These are phyloP conservation scores for Trichoderma gracile DNA, from an alignment of 2,329 filamentous ascomycete genomes.

Conservation along the genomic window DNA sequence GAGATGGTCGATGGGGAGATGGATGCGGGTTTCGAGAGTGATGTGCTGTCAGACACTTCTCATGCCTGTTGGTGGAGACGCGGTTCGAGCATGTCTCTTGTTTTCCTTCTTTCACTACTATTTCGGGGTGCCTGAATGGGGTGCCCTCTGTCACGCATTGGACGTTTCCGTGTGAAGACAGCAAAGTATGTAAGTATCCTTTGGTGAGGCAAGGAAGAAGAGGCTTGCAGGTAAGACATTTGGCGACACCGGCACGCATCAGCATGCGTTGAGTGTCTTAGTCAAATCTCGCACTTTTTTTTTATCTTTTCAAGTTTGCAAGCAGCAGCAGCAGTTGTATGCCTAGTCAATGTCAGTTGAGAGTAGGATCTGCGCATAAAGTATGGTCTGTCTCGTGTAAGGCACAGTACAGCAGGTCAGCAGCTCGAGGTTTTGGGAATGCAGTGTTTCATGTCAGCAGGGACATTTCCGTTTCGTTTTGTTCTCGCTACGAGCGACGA, in stretches of 20 bases:
- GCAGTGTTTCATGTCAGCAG: not conserved
- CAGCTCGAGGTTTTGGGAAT: not conserved
- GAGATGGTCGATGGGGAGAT: no score
- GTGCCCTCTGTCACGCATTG: not conserved
- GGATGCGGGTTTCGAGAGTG: slow-evolving; percentile 6
- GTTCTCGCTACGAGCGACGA: not conserved
- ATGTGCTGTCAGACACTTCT: slow-evolving; percentile 11
- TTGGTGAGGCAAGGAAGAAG: not conserved
- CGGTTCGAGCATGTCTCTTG: not conserved
- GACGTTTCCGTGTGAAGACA: not conserved
- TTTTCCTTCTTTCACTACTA: not conserved
- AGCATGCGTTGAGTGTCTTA: not conserved
- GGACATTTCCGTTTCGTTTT: not conserved
- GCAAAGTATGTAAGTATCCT: not conserved
- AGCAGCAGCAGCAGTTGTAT: not conserved
- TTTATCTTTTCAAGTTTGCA: not conserved
- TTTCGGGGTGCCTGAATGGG: not conserved
- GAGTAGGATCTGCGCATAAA: no score
- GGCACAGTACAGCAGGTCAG: no score
- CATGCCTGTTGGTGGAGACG: not conserved
- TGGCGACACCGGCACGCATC: not conserved
- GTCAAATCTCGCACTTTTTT: not conserved
- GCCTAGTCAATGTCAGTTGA: no score
- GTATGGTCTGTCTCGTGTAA: no score
- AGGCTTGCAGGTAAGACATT: no score